These are phyloP conservation scores for Chaetomium tenue DNA, from an alignment of 495 filamentous ascomycete genomes.

Conservation along the genomic window DNA sequence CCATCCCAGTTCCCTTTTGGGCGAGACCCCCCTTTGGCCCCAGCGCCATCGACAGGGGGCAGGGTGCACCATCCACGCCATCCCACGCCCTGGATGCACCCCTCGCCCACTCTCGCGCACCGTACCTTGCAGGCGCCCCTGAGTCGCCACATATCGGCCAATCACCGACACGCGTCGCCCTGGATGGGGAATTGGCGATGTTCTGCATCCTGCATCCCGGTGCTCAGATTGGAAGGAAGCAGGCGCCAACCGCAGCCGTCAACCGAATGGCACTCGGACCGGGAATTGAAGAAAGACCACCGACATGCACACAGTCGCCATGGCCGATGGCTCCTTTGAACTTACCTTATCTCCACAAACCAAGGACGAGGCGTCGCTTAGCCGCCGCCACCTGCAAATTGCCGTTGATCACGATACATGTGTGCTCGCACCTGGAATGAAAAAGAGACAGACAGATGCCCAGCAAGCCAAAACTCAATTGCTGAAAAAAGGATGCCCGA, in stretches of 20 bases:
- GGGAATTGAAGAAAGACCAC: not conserved
- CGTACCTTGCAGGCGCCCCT: conserved; percentile 13
- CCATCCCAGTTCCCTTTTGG: conserved; percentile 3
- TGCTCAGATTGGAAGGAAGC: conserved; percentile 10
- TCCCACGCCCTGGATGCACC: not conserved
- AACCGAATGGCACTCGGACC: conserved; percentile 6
- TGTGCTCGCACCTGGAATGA: not conserved
- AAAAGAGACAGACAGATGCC: not conserved
- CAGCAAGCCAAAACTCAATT: not conserved
- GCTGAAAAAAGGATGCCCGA: not conserved
- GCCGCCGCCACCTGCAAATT: conserved; percentile 5
- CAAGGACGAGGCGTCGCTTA: conserved; percentile 1
- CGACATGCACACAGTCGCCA: not conserved
- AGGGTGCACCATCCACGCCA: not conserved
- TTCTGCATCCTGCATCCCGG: conserved; percentile 8
- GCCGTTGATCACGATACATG: conserved; percentile 6
- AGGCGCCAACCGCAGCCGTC: conserved; percentile 5
- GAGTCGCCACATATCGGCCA: not conserved
- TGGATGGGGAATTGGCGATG: conserved; percentile 10
- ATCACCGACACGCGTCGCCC: not conserved
- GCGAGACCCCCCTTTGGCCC: not conserved
- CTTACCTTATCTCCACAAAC: not conserved
- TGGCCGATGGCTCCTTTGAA: not conserved
- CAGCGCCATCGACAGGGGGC: not conserved
- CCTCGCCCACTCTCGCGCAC: too few relatives aligned